phyloP scores from a whole-genome alignment of 305 asterid genomes.

The Solanum hybrid region DNA sequence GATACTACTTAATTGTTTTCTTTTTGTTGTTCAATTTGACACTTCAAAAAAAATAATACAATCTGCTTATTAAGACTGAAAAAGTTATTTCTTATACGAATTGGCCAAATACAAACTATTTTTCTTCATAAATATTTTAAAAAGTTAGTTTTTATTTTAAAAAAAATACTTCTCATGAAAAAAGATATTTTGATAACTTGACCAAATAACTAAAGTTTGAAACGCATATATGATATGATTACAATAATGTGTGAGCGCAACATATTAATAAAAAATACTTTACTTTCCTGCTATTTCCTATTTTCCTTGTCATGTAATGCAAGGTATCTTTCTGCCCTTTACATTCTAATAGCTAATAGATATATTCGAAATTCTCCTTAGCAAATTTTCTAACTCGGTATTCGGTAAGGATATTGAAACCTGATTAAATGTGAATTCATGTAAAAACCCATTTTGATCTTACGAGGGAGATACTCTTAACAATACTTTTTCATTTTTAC shows the following conservation, averaged over 20 bases:
- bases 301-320: neutral
- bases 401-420: fast-evolving
- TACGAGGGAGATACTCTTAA: neutral
- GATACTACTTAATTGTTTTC: neutral
- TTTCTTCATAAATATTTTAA: neutral
- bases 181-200: neutral
- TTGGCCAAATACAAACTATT: neutral
- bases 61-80: neutral
- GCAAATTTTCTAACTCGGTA: no score
- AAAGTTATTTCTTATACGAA: neutral
- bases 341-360: neutral
- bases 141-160: no score
- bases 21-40: neutral
- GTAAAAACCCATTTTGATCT: no score
- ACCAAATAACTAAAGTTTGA: neutral
- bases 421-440: no score
- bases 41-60: neutral
- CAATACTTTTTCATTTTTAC: neutral
- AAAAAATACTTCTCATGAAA: neutral
- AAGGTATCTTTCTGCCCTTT: neutral
- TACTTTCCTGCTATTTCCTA: neutral
- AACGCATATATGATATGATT: neutral
- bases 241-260: neutral
- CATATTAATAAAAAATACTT: neutral
- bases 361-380: no score